Evolutionary conservation across 805 yeast genomes (phyloP).

Genomic region (Geotrichum ghanense): DNA sequence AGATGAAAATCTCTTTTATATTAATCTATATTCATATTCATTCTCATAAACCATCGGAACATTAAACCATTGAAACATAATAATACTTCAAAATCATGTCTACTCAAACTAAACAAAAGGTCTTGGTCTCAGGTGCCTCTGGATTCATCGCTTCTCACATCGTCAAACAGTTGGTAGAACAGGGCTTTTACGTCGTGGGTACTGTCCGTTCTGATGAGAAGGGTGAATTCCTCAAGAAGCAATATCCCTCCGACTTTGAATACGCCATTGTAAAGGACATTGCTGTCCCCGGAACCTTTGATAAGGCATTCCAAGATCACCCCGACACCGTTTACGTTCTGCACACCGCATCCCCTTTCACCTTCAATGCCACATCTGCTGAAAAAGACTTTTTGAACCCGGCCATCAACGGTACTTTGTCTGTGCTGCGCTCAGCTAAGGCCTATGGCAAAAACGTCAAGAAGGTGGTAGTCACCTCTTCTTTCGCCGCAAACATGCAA

Average conservation of each 20-base stretch:
- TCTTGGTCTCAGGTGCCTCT: slow-evolving; percentile 39
- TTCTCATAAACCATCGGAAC: no score
- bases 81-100: neutral
- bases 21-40: no score
- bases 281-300: slow-evolving; percentile 34
- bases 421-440: slow-evolving; percentile 30
- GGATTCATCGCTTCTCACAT: slow-evolving; percentile 42
- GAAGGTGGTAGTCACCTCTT: slow-evolving; percentile 37
- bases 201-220: slow-evolving; percentile 35
- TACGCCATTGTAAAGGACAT: slow-evolving; percentile 24
- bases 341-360: slow-evolving; percentile 33
- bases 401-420: slow-evolving; percentile 36
- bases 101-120: no score
- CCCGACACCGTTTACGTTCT: slow-evolving; percentile 26
- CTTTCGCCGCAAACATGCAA: slow-evolving; percentile 28
- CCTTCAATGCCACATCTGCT: slow-evolving; percentile 24
- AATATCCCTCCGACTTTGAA: slow-evolving; percentile 18
- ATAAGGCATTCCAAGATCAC: slow-evolving; percentile 31
- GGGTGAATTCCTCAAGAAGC: slow-evolving; percentile 26
- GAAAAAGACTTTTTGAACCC: slow-evolving; percentile 34
- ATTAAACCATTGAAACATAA: no score
- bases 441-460: slow-evolving; percentile 30
- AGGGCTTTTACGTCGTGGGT: slow-evolving; percentile 35
- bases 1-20: no score
- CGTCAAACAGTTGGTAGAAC: slow-evolving; percentile 27